Percentiles rank a stretch among this genome's conserved stretches.
Conservation (phyloP, 768 basidiomycete species). For the Kwoniella heveanensis region DNA sequence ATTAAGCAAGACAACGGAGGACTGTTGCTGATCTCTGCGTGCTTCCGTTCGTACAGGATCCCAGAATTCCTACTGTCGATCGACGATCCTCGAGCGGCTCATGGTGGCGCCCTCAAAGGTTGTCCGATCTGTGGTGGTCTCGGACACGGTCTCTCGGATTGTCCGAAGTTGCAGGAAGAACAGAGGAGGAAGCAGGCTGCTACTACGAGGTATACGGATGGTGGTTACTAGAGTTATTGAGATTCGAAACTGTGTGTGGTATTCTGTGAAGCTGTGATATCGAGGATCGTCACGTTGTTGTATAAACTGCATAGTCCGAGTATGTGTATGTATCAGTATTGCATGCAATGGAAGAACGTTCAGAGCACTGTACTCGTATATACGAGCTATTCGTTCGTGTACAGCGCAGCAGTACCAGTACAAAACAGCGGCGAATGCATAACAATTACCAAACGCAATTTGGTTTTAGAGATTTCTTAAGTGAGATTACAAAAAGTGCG, state of each 20-base stretch:
- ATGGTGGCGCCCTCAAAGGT: constrained; percentile 76
- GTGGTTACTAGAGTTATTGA: constrained; percentile 44
- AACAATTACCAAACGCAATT: too few relatives aligned
- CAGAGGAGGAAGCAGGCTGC: constrained; percentile 88
- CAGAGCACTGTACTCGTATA: too few relatives aligned
- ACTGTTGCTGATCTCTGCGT: background rate
- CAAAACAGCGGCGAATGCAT: constrained; percentile 1
- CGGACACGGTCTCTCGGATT: constrained; percentile 90
- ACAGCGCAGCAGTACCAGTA: too few relatives aligned
- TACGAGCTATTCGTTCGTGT: too few relatives aligned
- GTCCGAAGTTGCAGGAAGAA: constrained; percentile 92
- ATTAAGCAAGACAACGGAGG: background rate
- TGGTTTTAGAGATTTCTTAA: background rate
- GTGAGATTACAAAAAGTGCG: background rate
- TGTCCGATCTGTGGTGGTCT: constrained; percentile 97
- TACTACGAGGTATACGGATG: constrained; percentile 71
- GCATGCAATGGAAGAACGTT: too few relatives aligned
- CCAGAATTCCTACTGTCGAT: constrained; percentile 87
- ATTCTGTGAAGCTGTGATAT: too few relatives aligned
- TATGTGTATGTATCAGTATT: too few relatives aligned
- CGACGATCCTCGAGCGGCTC: constrained; percentile 82
- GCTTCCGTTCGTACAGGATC: constrained; percentile 63
- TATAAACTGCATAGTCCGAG: too few relatives aligned
- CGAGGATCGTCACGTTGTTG: too few relatives aligned
- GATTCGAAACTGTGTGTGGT: background rate